A percentile compares a stretch with the other conserved stretches of the same genome.
phyloP scores from a whole-genome alignment of 306 rosid species.

The Lathyrus sativus region DNA sequence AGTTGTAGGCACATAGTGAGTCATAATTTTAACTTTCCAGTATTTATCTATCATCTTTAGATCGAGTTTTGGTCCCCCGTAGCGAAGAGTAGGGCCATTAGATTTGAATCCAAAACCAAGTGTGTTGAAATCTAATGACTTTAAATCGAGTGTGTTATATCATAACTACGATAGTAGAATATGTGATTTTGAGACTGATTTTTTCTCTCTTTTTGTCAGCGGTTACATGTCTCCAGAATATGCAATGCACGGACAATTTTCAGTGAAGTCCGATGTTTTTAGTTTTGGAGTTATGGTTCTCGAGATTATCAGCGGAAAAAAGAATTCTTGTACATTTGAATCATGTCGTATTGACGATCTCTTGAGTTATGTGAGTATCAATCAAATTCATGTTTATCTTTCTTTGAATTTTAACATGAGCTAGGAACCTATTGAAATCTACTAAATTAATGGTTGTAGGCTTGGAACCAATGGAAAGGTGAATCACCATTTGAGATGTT shows the following conservation, averaged over 20 bases:
- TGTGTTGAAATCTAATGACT: background rate
- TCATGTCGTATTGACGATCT: slow-evolving; percentile 45
- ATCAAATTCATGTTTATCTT: background rate
- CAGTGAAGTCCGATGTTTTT: slow-evolving; percentile 46
- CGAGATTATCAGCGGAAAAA: slow-evolving; percentile 55
- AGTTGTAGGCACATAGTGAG: slow-evolving; percentile 78
- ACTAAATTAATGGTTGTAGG: slow-evolving; percentile 42
- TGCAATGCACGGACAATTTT: slow-evolving; percentile 53
- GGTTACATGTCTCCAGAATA: slow-evolving; percentile 54
- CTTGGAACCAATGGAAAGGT: slow-evolving; percentile 58
- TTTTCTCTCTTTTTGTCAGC: background rate
- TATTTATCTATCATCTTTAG: background rate
- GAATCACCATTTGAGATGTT: slow-evolving; percentile 38
- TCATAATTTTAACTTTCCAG: background rate
- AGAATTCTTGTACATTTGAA: slow-evolving; percentile 42
- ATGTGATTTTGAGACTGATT: background rate
- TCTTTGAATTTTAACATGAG: too few species aligned
- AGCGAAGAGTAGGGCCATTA: background rate
- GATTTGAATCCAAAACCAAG: background rate
- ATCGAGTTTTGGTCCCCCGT: background rate
- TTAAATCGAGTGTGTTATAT: too few species aligned
- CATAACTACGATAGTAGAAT: background rate
- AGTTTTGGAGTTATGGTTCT: slow-evolving; percentile 56
- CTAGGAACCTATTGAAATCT: too few species aligned
- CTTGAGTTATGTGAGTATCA: slow-evolving; percentile 48